Evolutionary conservation across 1,139 yeast species (phyloP).

Genomic region (Pichia terricola): DNA sequence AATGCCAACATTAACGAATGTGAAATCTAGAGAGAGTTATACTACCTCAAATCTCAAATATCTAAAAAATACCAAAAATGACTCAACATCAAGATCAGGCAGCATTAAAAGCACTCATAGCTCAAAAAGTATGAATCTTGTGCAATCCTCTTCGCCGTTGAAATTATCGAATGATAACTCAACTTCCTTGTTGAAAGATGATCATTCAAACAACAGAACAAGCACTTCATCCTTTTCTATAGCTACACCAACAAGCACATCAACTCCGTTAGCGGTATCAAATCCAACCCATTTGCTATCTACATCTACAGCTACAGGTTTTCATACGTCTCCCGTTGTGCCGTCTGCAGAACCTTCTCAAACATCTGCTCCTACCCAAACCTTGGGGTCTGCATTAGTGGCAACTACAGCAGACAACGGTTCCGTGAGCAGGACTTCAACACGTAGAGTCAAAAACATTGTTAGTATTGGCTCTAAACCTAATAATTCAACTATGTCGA

Average conservation of each 20-base stretch:
- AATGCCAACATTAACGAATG: neutral
- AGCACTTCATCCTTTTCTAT: neutral
- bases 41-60: neutral
- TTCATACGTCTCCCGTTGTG: too few species aligned
- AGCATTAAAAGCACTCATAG: conserved; percentile 5
- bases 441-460: conserved; percentile 7
- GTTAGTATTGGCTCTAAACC: conserved; percentile 10
- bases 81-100: conserved; percentile 1
- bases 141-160: neutral
- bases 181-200: too few species aligned
- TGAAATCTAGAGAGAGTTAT: neutral
- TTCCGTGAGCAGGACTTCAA: neutral
- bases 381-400: too few species aligned
- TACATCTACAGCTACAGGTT: neutral
- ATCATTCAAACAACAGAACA: too few species aligned
- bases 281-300: too few species aligned
- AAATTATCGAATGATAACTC: too few species aligned
- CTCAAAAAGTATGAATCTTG: conserved; percentile 1
- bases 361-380: too few species aligned
- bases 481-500: neutral
- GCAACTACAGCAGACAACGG: neutral
- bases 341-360: too few species aligned
- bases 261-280: neutral
- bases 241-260: neutral
- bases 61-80: neutral